Conservation (phyloP, 116 monocot species). For the Iris pallida region DNA sequence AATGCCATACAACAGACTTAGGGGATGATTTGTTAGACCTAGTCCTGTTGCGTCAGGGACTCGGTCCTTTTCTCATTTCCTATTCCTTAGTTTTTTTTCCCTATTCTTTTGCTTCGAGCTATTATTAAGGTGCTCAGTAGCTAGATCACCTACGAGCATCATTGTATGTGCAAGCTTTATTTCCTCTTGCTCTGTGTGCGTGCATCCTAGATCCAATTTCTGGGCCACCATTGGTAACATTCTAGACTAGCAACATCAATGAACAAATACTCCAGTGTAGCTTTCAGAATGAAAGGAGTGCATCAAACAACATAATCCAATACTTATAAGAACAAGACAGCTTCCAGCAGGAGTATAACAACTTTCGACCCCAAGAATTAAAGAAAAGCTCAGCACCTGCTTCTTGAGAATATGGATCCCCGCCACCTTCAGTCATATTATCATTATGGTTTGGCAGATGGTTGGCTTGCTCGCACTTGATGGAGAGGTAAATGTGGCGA, state of each 20-base stretch:
- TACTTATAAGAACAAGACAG: background rate
- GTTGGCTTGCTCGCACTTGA: conserved; percentile 68
- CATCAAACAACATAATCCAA: too few species aligned
- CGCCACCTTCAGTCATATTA: background rate
- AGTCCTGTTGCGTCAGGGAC: too few species aligned
- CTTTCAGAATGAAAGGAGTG: background rate
- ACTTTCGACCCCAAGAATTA: background rate
- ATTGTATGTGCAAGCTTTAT: background rate
- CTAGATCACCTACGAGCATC: background rate
- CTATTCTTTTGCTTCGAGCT: background rate
- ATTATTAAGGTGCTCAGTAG: background rate
- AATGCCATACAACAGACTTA: too few species aligned
- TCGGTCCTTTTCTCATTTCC: too few species aligned
- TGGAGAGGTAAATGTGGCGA: conserved; percentile 83
- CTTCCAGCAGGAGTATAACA: background rate
- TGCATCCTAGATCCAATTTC: background rate
- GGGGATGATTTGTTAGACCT: too few species aligned
- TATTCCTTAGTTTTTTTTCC: background rate
- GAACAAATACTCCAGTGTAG: background rate
- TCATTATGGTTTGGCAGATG: too few species aligned
- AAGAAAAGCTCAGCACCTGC: background rate
- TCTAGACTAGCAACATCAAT: background rate
- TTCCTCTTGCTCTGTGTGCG: background rate
- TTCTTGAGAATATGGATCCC: background rate
- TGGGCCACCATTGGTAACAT: background rate